A percentile compares a stretch with the other conserved stretches of the same genome.
Conservation (phyloP, 2,329 filamentous ascomycete species). For the Nothopassalora personata region DNA sequence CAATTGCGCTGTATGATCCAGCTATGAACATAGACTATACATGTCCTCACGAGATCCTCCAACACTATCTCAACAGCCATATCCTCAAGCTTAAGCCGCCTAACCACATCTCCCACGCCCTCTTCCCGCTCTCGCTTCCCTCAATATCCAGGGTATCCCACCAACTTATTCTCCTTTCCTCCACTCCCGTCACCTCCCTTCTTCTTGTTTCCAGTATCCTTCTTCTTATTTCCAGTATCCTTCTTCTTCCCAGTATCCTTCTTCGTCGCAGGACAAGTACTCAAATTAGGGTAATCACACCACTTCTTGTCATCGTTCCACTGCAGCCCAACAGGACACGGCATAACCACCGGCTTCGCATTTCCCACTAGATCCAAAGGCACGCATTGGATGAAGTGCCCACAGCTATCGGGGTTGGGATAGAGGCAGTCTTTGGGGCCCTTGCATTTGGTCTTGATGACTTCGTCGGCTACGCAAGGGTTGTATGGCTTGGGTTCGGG, state of each 20-base stretch:
- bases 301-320: not conserved
- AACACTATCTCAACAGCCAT: too few relatives aligned
- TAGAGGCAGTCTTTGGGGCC: slow-evolving; percentile 1
- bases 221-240: not conserved
- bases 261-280: not conserved
- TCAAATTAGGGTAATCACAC: not conserved
- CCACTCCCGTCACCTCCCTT: not conserved
- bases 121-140: not conserved
- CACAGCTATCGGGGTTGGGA: not conserved
- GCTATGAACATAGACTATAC: too few relatives aligned
- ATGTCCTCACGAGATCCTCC: too few relatives aligned
- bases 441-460: not conserved
- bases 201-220: not conserved
- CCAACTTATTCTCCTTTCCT: not conserved
- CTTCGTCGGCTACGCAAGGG: not conserved
- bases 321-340: not conserved
- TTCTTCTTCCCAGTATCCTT: not conserved
- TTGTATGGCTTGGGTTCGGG: not conserved
- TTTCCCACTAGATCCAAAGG: not conserved
- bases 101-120: not conserved
- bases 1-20: too few relatives aligned
- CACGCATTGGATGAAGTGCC: not conserved
- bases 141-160: not conserved
- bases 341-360: not conserved
- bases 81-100: too few relatives aligned